Conservation (phyloP, 1,139 yeast species). For the Lizanozyma gosingica region DNA sequence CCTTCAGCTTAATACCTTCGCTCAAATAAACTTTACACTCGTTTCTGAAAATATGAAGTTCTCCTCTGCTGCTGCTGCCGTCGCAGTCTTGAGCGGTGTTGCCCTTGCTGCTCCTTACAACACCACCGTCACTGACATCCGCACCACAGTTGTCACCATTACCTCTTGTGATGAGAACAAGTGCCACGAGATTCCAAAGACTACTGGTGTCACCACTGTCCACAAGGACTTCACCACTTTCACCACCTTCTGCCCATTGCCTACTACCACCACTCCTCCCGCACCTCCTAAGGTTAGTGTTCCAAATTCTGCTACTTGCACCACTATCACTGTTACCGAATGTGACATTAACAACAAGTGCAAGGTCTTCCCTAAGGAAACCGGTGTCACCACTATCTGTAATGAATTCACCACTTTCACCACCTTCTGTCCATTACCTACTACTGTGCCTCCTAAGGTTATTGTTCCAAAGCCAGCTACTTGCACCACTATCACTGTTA, state of each 20-base stretch:
- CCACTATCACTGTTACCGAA: no score
- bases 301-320: no score
- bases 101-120: conserved; percentile 1
- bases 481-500: not conserved
- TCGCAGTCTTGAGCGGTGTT: not conserved
- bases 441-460: not conserved
- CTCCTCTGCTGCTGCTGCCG: conserved; percentile 5
- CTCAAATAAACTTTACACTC: not conserved
- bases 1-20: no score
- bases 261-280: no score
- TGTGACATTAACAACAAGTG: no score
- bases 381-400: not conserved
- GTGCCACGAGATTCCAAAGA: conserved; percentile 23
- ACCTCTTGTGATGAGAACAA: conserved; percentile 15
- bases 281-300: no score
- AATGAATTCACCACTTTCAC: not conserved
- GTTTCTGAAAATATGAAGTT: not conserved
- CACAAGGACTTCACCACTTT: no score
- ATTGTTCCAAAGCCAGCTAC: not conserved
- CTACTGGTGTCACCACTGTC: no score
- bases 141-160: conserved; percentile 15
- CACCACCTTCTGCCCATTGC: no score
- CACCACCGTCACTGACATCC: conserved; percentile 8
- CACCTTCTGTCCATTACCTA: not conserved
- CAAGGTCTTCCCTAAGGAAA: no score